These are phyloP conservation scores for Candida sp. DNA, from an alignment of 1,139 yeast species.

Conservation along the genomic window DNA sequence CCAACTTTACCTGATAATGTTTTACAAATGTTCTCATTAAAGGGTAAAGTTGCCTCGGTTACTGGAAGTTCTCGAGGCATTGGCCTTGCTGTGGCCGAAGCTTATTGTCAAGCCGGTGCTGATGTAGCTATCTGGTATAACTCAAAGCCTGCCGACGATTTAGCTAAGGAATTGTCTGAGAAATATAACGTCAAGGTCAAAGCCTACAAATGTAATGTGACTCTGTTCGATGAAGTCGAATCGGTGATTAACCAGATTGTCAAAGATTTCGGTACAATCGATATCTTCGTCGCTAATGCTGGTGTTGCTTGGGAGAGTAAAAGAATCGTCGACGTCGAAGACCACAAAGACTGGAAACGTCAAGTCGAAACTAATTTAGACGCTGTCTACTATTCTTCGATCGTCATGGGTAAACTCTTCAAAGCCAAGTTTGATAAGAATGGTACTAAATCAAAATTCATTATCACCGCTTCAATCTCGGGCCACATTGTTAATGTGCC, in stretches of 20 bases:
- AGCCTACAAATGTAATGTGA: conserved; percentile 73
- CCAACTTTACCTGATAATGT: conserved; percentile 28
- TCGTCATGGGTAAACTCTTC: conserved; percentile 66
- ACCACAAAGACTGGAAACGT: conserved; percentile 55
- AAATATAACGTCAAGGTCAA: conserved; percentile 64
- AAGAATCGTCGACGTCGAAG: conserved; percentile 53
- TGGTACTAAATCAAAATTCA: conserved; percentile 63
- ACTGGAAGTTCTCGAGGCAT: conserved; percentile 89
- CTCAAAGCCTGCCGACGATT: conserved; percentile 52
- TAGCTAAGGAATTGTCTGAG: conserved; percentile 54
- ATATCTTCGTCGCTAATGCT: conserved; percentile 86
- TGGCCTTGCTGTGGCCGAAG: conserved; percentile 81
- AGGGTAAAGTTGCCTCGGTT: conserved; percentile 84
- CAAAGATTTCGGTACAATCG: conserved; percentile 73
- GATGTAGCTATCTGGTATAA: conserved; percentile 79
- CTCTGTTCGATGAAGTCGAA: conserved; percentile 58
- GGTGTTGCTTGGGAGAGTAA: conserved; percentile 89
- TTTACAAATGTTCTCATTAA: conserved; percentile 57
- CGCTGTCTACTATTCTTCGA: conserved; percentile 77
- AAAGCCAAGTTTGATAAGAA: conserved; percentile 56
- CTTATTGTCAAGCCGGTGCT: conserved; percentile 89
- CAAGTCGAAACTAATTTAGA: conserved; percentile 70
- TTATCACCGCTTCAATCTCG: conserved; percentile 83
- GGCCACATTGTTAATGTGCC: conserved; percentile 83
- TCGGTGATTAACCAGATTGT: conserved; percentile 54